Evolutionary conservation across 1,284 basidiomycete genomes (phyloP).

Genomic region (Coniferiporia sulphurascens): DNA sequence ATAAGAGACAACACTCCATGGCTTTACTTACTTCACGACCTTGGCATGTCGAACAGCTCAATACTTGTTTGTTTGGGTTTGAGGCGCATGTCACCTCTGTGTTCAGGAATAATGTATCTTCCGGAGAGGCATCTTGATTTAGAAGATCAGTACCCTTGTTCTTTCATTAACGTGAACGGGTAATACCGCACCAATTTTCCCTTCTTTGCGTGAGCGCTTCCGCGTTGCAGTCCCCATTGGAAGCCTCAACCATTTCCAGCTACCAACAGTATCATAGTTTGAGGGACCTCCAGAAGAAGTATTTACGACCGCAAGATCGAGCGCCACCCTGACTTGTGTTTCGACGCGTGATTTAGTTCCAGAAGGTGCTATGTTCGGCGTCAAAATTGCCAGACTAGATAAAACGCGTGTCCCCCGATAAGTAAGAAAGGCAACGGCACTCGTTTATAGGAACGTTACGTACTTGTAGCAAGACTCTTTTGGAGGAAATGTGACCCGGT

Average conservation of each 20-base stretch:
- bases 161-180: conserved; percentile 20
- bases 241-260: conserved; percentile 79
- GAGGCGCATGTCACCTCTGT: conserved; percentile 70
- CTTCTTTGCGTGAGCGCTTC: conserved; percentile 77
- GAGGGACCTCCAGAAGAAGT: conserved; percentile 52
- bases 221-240: conserved; percentile 80
- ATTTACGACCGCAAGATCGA: conserved; percentile 68
- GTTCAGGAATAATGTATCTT: conserved; percentile 68
- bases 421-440: background rate
- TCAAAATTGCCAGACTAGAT: conserved; percentile 66
- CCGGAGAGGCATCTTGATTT: conserved; percentile 56
- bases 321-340: conserved; percentile 81
- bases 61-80: conserved; percentile 71
- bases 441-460: conserved; percentile 25
- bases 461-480: conserved; percentile 73
- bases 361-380: conserved; percentile 76
- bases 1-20: conserved; percentile 8
- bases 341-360: conserved; percentile 95
- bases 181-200: conserved; percentile 63
- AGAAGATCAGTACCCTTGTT: conserved; percentile 18
- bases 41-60: conserved; percentile 82
- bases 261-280: conserved; percentile 70
- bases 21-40: conserved; percentile 63
- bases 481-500: conserved; percentile 59
- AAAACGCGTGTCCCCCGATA: conserved; percentile 14